These are phyloP conservation scores for Leishmania mexicana DNA, from an alignment of 208 protist genomes.

Conservation along the genomic window DNA sequence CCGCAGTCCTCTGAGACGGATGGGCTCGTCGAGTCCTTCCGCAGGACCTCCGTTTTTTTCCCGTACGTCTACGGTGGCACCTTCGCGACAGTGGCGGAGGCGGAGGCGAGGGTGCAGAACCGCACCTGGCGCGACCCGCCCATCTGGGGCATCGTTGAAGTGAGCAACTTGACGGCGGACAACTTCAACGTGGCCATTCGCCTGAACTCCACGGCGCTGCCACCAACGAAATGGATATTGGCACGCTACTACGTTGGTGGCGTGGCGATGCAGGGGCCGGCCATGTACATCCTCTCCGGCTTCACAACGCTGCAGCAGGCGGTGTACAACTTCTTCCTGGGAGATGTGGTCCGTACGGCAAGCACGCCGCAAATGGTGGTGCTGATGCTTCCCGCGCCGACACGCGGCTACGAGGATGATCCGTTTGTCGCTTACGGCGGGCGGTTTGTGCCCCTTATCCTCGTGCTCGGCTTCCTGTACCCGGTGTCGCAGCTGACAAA, in stretches of 20 bases:
- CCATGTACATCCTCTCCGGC: slow-evolving; percentile 69
- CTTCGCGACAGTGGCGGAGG: slow-evolving; percentile 22
- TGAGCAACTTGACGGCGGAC: slow-evolving; percentile 37
- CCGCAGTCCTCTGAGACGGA: slow-evolving; percentile 36
- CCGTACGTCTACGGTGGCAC: slow-evolving; percentile 52
- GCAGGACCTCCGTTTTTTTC: slow-evolving; percentile 40
- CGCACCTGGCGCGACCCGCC: slow-evolving; percentile 34
- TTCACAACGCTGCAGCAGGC: slow-evolving; percentile 64
- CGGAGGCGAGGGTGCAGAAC: slow-evolving; percentile 23
- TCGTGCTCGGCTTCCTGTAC: slow-evolving; percentile 76
- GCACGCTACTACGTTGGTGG: slow-evolving; percentile 38
- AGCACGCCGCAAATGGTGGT: slow-evolving; percentile 24
- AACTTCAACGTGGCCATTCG: slow-evolving; percentile 51
- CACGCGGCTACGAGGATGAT: slow-evolving; percentile 43
- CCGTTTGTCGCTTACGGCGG: slow-evolving; percentile 52
- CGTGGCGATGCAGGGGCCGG: slow-evolving; percentile 17
- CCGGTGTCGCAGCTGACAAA: slow-evolving; percentile 53
- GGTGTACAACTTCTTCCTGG: slow-evolving; percentile 46
- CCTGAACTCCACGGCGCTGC: slow-evolving; percentile 57
- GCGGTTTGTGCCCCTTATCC: slow-evolving; percentile 60
- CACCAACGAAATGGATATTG: slow-evolving; percentile 28
- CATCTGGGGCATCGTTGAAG: slow-evolving; percentile 53
- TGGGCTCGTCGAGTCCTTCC: slow-evolving; percentile 40
- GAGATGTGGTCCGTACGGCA: slow-evolving; percentile 35
- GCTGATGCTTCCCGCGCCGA: slow-evolving; percentile 42